A percentile compares a stretch with the other conserved stretches of the same genome.
Evolutionary conservation across 2,329 filamentous ascomycete species (phyloP).

Genomic region (Penicillium sp.): DNA sequence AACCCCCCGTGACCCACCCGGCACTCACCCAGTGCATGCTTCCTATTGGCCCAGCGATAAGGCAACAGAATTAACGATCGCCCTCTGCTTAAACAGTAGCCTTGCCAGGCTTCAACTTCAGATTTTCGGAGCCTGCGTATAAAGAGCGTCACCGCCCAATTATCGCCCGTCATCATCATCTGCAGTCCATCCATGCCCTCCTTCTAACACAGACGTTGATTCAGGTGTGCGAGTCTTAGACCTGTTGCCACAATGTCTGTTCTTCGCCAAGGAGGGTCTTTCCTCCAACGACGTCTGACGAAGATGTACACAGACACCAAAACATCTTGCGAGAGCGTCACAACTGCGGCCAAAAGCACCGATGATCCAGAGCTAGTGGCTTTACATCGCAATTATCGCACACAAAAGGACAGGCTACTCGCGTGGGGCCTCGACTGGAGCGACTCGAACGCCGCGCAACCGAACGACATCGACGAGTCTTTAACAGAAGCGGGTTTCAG

Average conservation of each 20-base stretch:
- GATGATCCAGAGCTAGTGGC: constrained; percentile 52
- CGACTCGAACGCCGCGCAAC: constrained; percentile 54
- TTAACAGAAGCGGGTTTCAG: constrained; percentile 60
- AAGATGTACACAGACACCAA: constrained; percentile 64
- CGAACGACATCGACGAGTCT: constrained; percentile 60
- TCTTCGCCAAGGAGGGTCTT: constrained; percentile 41
- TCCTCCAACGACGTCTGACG: constrained; percentile 50
- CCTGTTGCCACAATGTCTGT: constrained; percentile 42
- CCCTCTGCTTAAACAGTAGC: neutral
- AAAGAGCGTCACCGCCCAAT: neutral
- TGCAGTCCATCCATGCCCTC: neutral
- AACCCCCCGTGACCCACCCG: neutral
- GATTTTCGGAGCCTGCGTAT: neutral
- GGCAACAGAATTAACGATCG: constrained; percentile 39
- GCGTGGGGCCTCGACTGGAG: constrained; percentile 66
- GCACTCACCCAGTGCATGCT: neutral
- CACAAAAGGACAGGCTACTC: constrained; percentile 60
- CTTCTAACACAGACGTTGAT: neutral
- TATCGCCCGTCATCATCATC: neutral
- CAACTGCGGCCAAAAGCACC: constrained; percentile 45
- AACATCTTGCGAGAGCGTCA: constrained; percentile 55
- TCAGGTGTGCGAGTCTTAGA: neutral
- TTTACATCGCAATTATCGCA: constrained; percentile 58
- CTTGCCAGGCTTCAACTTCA: neutral
- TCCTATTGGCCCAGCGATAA: constrained; percentile 32